Evolutionary conservation across 2,329 filamentous ascomycete genomes (phyloP).

Genomic region (Cordyceps tenuipes): DNA sequence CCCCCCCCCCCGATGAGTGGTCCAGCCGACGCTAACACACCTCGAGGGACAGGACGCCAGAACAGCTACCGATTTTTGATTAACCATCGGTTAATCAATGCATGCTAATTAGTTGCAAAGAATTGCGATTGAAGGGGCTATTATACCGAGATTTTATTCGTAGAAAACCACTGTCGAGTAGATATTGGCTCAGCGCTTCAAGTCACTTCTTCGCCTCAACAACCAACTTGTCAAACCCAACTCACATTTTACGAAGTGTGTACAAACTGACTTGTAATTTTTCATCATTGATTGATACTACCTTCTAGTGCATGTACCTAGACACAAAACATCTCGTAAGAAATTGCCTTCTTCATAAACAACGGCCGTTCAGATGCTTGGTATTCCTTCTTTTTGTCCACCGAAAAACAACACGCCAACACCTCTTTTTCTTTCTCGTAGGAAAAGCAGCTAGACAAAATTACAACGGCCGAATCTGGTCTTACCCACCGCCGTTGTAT

Average conservation of each 20-base stretch:
- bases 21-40: background rate
- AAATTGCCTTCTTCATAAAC: slow-evolving; percentile 1
- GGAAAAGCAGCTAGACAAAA: slow-evolving; percentile 4
- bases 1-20: background rate
- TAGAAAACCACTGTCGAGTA: too few relatives aligned
- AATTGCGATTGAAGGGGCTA: too few relatives aligned
- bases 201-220: too few relatives aligned
- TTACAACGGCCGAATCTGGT: background rate
- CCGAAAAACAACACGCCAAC: slow-evolving; percentile 8
- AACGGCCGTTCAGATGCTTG: slow-evolving; percentile 5
- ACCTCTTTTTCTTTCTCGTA: background rate
- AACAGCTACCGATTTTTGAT: too few relatives aligned
- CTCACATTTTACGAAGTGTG: background rate
- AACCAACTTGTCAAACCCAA: background rate
- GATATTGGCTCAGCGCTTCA: too few relatives aligned
- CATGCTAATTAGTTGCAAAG: too few relatives aligned
- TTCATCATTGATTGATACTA: background rate
- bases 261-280: background rate
- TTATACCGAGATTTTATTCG: too few relatives aligned
- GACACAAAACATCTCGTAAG: background rate
- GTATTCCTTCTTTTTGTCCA: background rate
- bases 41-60: too few relatives aligned
- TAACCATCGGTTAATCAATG: too few relatives aligned
- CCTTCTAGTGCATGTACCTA: background rate
- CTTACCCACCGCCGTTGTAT: background rate